A percentile compares a stretch with the other conserved stretches of the same genome.
These are phyloP conservation scores for Coemansia sp. DNA, from an alignment of 192 early-diverging fungal genomes.

Conservation along the genomic window DNA sequence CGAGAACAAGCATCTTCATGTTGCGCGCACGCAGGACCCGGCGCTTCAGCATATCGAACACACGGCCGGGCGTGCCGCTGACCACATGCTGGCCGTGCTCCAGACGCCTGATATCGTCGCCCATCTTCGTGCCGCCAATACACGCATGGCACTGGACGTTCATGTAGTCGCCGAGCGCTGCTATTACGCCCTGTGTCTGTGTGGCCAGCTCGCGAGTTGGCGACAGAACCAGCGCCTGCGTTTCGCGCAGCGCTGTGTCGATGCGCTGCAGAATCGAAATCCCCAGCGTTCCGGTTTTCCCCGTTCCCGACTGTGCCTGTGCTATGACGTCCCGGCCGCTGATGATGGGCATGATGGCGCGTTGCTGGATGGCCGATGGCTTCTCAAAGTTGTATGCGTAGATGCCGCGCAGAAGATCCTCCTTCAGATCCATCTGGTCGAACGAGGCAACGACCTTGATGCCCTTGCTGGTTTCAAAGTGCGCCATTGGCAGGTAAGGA, in stretches of 20 bases:
- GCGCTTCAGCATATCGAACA: slow-evolving; percentile 96
- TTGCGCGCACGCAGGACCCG: slow-evolving; percentile 74
- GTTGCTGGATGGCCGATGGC: slow-evolving; percentile 98
- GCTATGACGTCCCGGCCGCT: slow-evolving; percentile 93
- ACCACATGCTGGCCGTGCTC: slow-evolving; percentile 92
- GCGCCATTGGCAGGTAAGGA: not conserved
- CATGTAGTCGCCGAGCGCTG: slow-evolving; percentile 97
- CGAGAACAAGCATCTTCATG: slow-evolving; percentile 95
- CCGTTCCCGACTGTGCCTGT: slow-evolving; percentile 97
- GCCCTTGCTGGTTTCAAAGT: slow-evolving; percentile 76
- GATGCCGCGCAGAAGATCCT: slow-evolving; percentile 93
- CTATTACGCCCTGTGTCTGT: slow-evolving; percentile 90
- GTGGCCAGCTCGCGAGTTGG: slow-evolving; percentile 96
- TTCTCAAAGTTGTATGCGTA: slow-evolving; percentile 99
- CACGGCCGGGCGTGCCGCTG: slow-evolving; percentile 92
- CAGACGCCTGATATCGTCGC: slow-evolving; percentile 91
- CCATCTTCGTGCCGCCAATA: slow-evolving; percentile 89
- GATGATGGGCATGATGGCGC: slow-evolving; percentile 89
- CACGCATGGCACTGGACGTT: slow-evolving; percentile 94
- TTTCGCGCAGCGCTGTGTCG: slow-evolving; percentile 83
- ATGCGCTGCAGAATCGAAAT: slow-evolving; percentile 91
- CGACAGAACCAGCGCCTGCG: slow-evolving; percentile 89
- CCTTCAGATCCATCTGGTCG: slow-evolving; percentile 96
- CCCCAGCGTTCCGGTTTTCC: slow-evolving; percentile 97
- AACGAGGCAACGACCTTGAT: slow-evolving; percentile 86